Conservation (phyloP, 2,329 filamentous ascomycete genomes). For the Phialophora verrucosa region DNA sequence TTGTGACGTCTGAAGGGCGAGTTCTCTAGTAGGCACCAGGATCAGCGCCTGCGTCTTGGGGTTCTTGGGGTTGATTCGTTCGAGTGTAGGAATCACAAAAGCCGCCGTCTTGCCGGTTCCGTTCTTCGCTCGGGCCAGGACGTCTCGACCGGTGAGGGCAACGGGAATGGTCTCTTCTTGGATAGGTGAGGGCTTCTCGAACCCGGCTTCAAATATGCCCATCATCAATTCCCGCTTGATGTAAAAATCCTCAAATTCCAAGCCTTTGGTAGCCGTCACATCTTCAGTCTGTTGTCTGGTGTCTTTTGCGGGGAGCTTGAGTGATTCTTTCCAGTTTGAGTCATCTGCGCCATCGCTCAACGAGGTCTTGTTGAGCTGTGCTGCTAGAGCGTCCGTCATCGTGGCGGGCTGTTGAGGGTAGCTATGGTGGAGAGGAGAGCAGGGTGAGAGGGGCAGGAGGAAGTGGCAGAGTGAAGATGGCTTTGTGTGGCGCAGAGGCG, state of each 20-base stretch:
- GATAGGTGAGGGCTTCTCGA: constrained; percentile 97
- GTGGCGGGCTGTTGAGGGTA: constrained; percentile 6
- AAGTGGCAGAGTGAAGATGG: background rate
- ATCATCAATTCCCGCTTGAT: constrained; percentile 95
- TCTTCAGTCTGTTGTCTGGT: constrained; percentile 65
- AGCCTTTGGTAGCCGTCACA: constrained; percentile 95
- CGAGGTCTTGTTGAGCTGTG: constrained; percentile 53
- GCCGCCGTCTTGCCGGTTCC: constrained; percentile 98
- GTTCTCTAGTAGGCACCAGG: constrained; percentile 92
- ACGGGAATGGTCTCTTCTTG: constrained; percentile 99
- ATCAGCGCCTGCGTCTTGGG: constrained; percentile 96
- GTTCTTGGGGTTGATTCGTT: constrained; percentile 95
- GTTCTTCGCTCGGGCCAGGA: constrained; percentile 96
- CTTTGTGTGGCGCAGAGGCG: background rate
- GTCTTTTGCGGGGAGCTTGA: constrained; percentile 56
- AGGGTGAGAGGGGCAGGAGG: background rate
- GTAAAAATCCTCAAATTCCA: constrained; percentile 97
- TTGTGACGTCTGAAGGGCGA: constrained; percentile 97
- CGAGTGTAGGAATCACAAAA: constrained; percentile 92
- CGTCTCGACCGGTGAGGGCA: constrained; percentile 90
- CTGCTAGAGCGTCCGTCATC: constrained; percentile 45
- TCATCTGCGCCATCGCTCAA: constrained; percentile 50
- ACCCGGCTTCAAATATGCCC: constrained; percentile 99
- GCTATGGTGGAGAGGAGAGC: constrained; percentile 6
- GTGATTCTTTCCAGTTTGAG: constrained; percentile 51